A percentile compares a stretch with the other conserved stretches of the same genome.
These are phyloP conservation scores for Didymella segeticola DNA, from an alignment of 2,329 filamentous ascomycete genomes.

Conservation along the genomic window DNA sequence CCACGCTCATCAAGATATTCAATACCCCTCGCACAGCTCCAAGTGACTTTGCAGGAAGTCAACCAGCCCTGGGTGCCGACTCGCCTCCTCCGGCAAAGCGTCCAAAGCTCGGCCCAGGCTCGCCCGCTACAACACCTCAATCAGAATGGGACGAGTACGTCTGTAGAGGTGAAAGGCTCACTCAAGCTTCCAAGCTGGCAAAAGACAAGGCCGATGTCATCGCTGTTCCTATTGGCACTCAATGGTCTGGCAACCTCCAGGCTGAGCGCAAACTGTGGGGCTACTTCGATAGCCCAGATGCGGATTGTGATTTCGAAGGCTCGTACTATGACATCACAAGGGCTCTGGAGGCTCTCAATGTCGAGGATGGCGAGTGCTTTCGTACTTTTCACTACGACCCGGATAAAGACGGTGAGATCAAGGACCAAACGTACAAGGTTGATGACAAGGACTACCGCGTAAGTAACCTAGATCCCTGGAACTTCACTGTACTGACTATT, in stretches of 20 bases:
- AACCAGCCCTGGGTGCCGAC: neutral
- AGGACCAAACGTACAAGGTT: constrained; percentile 14
- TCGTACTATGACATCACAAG: neutral
- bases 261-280: constrained; percentile 16
- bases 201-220: constrained; percentile 7
- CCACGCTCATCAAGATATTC: constrained; percentile 1
- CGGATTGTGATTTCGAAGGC: constrained; percentile 12
- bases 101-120: neutral
- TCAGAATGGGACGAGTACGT: constrained; percentile 1
- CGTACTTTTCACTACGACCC: constrained; percentile 1
- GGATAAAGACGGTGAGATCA: neutral
- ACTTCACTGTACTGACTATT: neutral
- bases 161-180: constrained; percentile 16
- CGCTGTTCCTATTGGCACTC: neutral
- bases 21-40: neutral
- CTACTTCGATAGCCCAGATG: constrained; percentile 3
- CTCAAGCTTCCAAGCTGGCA: constrained; percentile 8
- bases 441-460: constrained; percentile 5
- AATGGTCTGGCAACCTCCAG: constrained; percentile 11
- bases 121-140: neutral
- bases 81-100: constrained; percentile 5
- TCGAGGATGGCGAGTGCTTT: constrained; percentile 10
- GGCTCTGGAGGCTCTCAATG: constrained; percentile 6
- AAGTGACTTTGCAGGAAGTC: neutral
- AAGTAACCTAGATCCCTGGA: neutral